phyloP scores from a whole-genome alignment of 148 eudicot genomes.

The Pharnaceum exiguum region DNA sequence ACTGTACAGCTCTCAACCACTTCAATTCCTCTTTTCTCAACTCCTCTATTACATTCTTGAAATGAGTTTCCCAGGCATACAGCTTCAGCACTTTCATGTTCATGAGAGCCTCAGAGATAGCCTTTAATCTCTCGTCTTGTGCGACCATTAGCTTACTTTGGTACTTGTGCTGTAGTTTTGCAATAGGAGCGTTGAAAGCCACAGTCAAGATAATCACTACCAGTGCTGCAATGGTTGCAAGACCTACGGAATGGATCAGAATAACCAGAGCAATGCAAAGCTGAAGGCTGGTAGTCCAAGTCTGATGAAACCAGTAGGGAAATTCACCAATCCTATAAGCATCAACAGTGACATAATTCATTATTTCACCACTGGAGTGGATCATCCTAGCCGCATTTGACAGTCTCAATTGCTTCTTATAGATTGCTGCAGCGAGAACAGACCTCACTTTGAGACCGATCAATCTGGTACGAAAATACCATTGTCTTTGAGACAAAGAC shows the following conservation, averaged over 20 bases:
- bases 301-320: constrained; percentile 72
- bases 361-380: constrained; percentile 72
- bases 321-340: constrained; percentile 77
- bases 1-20: constrained; percentile 52
- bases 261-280: constrained; percentile 52
- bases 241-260: constrained; percentile 41
- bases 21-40: constrained; percentile 45
- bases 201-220: constrained; percentile 44
- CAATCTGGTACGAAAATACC: constrained; percentile 57
- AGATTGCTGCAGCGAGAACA: constrained; percentile 61
- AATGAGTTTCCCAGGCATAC: constrained; percentile 78
- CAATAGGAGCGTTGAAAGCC: constrained; percentile 57
- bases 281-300: constrained; percentile 67
- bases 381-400: constrained; percentile 52
- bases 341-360: constrained; percentile 69
- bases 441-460: constrained; percentile 61
- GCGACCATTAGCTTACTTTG: constrained; percentile 58
- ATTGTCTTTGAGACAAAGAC: constrained; percentile 67
- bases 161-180: constrained; percentile 56
- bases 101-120: constrained; percentile 58
- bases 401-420: constrained; percentile 53
- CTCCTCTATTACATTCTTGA: constrained; percentile 45
- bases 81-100: constrained; percentile 79
- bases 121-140: constrained; percentile 61
- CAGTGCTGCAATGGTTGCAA: constrained; percentile 54